Percentiles rank a stretch among this genome's conserved stretches.
Conservation (phyloP, 2,329 filamentous ascomycete genomes). For the Aspergillus sp. region DNA sequence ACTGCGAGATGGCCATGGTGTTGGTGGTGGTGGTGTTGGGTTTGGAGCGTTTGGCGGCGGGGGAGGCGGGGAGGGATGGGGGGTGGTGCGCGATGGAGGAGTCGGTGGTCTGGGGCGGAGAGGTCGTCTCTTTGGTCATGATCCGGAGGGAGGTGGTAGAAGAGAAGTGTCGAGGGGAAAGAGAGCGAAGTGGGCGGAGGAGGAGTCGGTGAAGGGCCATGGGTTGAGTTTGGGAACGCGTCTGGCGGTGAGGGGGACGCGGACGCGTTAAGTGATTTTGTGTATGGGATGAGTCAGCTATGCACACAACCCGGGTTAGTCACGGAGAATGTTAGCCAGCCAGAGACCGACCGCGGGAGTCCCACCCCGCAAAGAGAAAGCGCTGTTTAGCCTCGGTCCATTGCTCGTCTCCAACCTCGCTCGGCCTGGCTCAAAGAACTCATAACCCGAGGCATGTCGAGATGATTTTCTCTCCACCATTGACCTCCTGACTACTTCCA, state of each 20-base stretch:
- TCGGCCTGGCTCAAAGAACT: no score
- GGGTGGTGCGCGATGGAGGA: slow-evolving; percentile 39
- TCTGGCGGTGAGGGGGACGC: slow-evolving; percentile 17
- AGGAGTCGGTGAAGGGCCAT: neutral
- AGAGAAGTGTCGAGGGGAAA: slow-evolving; percentile 1
- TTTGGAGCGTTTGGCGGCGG: slow-evolving; percentile 78
- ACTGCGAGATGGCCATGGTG: slow-evolving; percentile 37
- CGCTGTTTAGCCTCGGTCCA: slow-evolving; percentile 8
- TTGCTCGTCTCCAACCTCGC: neutral
- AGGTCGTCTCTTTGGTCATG: slow-evolving; percentile 45
- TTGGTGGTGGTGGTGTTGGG: slow-evolving; percentile 42
- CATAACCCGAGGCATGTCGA: neutral
- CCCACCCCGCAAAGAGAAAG: slow-evolving; percentile 5
- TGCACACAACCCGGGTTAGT: no score
- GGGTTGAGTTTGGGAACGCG: slow-evolving; percentile 12
- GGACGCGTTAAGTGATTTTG: no score
- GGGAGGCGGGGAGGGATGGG: slow-evolving; percentile 66
- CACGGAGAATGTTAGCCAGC: neutral
- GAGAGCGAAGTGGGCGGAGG: neutral
- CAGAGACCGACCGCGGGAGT: neutral
- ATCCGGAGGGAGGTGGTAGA: slow-evolving; percentile 12
- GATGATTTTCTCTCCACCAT: neutral
- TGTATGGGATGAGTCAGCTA: no score
- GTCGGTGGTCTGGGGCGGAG: slow-evolving; percentile 28
- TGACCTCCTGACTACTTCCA: neutral